Conservation (phyloP, 2,329 filamentous ascomycete genomes). For the Aspergillus pseudonomiae region DNA sequence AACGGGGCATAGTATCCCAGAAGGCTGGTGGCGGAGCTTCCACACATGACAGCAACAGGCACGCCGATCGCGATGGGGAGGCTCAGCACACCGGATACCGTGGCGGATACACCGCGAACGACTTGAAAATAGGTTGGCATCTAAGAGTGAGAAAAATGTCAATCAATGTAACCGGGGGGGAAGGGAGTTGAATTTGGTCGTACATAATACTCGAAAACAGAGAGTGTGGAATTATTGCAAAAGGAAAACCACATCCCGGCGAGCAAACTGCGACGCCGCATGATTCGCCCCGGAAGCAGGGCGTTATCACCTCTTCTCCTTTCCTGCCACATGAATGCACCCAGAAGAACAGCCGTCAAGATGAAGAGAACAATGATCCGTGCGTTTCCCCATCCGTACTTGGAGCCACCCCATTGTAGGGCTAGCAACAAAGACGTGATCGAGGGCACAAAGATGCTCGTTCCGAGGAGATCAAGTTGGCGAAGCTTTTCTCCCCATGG, state of each 20-base stretch:
- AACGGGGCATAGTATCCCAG: slow-evolving; percentile 36
- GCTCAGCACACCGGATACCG: slow-evolving; percentile 29
- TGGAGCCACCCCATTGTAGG: slow-evolving; percentile 39
- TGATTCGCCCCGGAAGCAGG: slow-evolving; percentile 7
- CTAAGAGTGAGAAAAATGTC: slow-evolving; percentile 8
- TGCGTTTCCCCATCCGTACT: slow-evolving; percentile 43
- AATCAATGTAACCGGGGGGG: slow-evolving; percentile 21
- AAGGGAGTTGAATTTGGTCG: background rate
- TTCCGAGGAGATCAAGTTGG: slow-evolving; percentile 38
- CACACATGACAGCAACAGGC: slow-evolving; percentile 23
- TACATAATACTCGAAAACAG: slow-evolving; percentile 10
- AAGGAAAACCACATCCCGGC: slow-evolving; percentile 8
- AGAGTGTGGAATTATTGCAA: slow-evolving; percentile 6
- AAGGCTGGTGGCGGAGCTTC: slow-evolving; percentile 17
- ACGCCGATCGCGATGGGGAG: slow-evolving; percentile 29
- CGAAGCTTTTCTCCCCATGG: slow-evolving; percentile 30
- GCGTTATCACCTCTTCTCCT: slow-evolving; percentile 4
- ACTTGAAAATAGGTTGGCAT: slow-evolving; percentile 32
- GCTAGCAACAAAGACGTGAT: slow-evolving; percentile 15
- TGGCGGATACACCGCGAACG: slow-evolving; percentile 28
- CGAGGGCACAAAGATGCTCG: slow-evolving; percentile 27
- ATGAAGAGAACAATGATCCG: slow-evolving; percentile 48
- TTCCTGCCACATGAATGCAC: slow-evolving; percentile 23
- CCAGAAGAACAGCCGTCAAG: slow-evolving; percentile 39
- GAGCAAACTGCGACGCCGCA: slow-evolving; percentile 5